Evolutionary conservation across 768 basidiomycete species (phyloP), one percentile per base, ranked within the genome.

Genomic region (Gymnopilus junonius): DNA sequence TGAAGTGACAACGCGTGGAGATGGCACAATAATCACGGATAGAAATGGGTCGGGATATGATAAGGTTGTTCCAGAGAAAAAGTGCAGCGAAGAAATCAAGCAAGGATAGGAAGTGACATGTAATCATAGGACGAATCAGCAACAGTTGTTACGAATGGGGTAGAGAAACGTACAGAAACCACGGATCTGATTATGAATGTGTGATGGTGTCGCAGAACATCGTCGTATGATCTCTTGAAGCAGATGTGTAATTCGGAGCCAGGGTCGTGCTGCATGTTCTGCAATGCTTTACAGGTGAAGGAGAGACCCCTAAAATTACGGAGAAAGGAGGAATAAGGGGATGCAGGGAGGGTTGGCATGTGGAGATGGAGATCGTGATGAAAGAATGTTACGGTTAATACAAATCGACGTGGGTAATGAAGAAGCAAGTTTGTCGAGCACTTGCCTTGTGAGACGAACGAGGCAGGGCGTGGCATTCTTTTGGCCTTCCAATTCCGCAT

Each of bases 211-310:
- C 74, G 77, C 54, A 93, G 79, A 17, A 90, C 85, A 57, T 81
- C 80, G 64, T 93, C 90, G 71, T 91, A 93, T 3, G 91, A 83
- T 42, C 84, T 79, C 73, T 82, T 85, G 79, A 93, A 92, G 73
- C 91, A 91, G 61, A 83, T 79, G 67, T 87, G 83, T 46, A 91
- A 76, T 64, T 90, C 87, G 1, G 81, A 70, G 25, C 68, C 69
- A 17, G 73, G 74, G 67, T 91, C 86, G 5, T 73, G 73, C 65
- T 88, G 90, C 80, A 87, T 85, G 68, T 87, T 80, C 72, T 87
- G 84, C 39, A 93, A 79, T 14, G 90, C 90, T 64, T 81, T 80
- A 72, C 86, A 89, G 2, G 88, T 87, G 68, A 92, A 88, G 48
- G 83, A 77, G 51, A 92, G 81, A 15, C 91, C 91, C 40, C 91